Conservation (phyloP, 2,329 filamentous ascomycete genomes). For the Scedosporium minutisporum region DNA sequence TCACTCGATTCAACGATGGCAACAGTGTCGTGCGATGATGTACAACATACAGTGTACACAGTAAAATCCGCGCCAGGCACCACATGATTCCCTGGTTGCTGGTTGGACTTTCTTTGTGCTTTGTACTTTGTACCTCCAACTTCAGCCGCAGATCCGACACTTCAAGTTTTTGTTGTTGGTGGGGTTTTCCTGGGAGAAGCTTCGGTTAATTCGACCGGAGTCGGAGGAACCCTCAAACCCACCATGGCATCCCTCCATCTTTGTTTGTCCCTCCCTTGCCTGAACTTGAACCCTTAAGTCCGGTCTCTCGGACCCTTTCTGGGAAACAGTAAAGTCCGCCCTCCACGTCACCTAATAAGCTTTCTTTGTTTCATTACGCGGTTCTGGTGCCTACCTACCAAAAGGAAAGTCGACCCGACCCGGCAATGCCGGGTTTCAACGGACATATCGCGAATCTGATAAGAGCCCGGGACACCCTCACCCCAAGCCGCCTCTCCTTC, state of each 20-base stretch:
- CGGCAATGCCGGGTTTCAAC: conserved; percentile 2
- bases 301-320: conserved; percentile 1
- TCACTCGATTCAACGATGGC: too few relatives aligned
- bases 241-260: not conserved
- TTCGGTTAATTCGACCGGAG: not conserved
- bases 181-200: not conserved
- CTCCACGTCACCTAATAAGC: not conserved
- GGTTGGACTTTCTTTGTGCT: too few relatives aligned
- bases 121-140: too few relatives aligned
- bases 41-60: too few relatives aligned
- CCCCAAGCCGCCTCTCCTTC: conserved; percentile 11
- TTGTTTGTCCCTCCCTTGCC: too few relatives aligned
- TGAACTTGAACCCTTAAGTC: conserved; percentile 3
- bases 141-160: too few relatives aligned
- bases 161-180: not conserved
- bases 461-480: not conserved
- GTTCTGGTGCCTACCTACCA: not conserved
- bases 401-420: not conserved
- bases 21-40: too few relatives aligned
- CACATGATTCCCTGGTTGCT: too few relatives aligned
- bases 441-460: not conserved
- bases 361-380: not conserved
- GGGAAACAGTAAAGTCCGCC: not conserved
- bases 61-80: too few relatives aligned
- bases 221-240: not conserved